Evolutionary conservation across 495 filamentous ascomycete species (phyloP), one percentile per base, ranked within the genome.

Genomic region (Podospora australis): DNA sequence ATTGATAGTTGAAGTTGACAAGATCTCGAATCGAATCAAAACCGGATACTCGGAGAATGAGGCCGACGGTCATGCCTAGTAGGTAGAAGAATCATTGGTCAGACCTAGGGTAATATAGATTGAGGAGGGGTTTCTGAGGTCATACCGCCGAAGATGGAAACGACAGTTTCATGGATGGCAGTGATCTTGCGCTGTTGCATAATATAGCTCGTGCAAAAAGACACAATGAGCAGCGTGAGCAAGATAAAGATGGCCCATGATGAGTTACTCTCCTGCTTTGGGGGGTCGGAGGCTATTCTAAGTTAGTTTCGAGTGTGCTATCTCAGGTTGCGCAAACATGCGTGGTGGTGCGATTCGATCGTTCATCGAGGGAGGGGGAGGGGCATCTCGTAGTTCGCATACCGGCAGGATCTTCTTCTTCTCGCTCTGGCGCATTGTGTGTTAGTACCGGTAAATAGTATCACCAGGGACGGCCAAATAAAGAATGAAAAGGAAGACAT

Each of bases 231-330:
- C 36, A 98, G 77, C 74, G 86, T 78, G 49, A 98, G 91, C 56
- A 95, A 79, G 60, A 98, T 97, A 65, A 96, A 95, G 44, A 98
- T 79, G 19, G 91, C 90, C 88, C 90, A 95, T 73, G 92, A 95
- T 60, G 90, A 84, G 59, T 86, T 86, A 38, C 95, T 86, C 73
- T 97, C 92, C 72, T 91, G 86, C 66, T 94, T 66, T 23, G 70
- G 68, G 38, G 70, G 67, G 54, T 78, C 71, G 52, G 63, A 49
- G 30, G 58, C 75, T 78, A 53, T 52, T 11, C 30, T 21, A 36
- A 16, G 32, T 36, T 17, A 36, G 32, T n/a, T n/a, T 14, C 41
- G 30, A 2, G 53, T 65, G 46, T 64, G 63, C 42, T 38, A 17
- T 44, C 29, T 20, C 4, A 19, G 16, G n/a, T 35, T 40, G 26